Base-by-base conservation (phyloP, 73 alveolate genomes). In the Stentor coeruleus region DNA sequence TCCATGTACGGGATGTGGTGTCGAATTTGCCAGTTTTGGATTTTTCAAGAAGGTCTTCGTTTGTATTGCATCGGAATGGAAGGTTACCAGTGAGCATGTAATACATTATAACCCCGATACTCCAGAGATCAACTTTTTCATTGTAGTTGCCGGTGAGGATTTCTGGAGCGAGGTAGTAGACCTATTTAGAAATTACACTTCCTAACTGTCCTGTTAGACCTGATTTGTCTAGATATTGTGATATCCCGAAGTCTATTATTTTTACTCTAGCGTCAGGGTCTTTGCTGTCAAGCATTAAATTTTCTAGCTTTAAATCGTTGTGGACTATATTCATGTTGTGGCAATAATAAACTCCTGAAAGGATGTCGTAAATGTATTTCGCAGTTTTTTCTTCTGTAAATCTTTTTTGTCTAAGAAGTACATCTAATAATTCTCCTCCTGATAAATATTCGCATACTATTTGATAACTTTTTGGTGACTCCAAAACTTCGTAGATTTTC, bases 161-260 rank as follows among this genome's bases (percentile, higher is more conserved):
- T 30, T 66, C 81, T 66, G 81, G 81, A 66, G 81, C 81, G 26
- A 66, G n/a, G 35, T 66, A 66, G 35, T 66, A 66, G n/a, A n/a
- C n/a, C n/a, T n/a, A n/a, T n/a, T n/a, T n/a, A 66, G 20, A n/a
- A 0, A 57, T 66, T 66, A 36, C 81, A 28, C 35, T 33, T 33
- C 30, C 81, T 2, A n/a, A 28, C 35, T 20, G n/a, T 30, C n/a
- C n/a, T 36, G n/a, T 66, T 33, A n/a, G 37, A 30, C 81, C 81
- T 0, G 49, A 30, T 15, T 66, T 33, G 35, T n/a, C n/a, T n/a
- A 66, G 49, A 1, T n/a, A 14, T 33, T 28, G 38, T 36, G 81
- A 66, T 30, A 36, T 66, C 49, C 81, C 81, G 30, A 66, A 66
- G 35, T 66, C 81, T 30, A 66, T 66, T 20, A 66, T 28, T 66